Evolutionary conservation across 2,329 filamentous ascomycete genomes (phyloP).

Genomic region (Hypoxylon sp.): DNA sequence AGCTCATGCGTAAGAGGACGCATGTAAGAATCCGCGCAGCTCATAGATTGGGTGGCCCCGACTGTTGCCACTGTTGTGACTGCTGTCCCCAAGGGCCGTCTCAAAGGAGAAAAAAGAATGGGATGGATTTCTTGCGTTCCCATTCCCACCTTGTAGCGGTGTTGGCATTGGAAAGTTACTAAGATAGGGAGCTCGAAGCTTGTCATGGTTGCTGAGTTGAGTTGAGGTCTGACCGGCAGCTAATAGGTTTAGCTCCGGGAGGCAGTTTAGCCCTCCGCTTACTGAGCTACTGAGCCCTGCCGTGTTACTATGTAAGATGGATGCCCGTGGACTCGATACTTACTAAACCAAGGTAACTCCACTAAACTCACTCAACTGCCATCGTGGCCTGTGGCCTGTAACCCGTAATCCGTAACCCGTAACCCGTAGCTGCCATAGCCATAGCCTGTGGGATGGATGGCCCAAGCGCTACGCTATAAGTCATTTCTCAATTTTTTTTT

Average conservation of each 20-base stretch:
- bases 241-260: conserved; percentile 1
- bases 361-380: not conserved
- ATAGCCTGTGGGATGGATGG: conserved; percentile 5
- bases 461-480: conserved; percentile 26
- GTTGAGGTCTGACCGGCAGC: not conserved
- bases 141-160: conserved; percentile 1
- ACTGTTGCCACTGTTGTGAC: not conserved
- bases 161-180: not conserved
- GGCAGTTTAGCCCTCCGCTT: not conserved
- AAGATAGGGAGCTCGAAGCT: not conserved
- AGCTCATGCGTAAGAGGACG: conserved; percentile 3
- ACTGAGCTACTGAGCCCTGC: conserved; percentile 6
- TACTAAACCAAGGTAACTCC: too few species aligned
- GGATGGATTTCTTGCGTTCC: not conserved
- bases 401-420: too few species aligned
- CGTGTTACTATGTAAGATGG: not conserved
- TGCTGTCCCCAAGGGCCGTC: not conserved
- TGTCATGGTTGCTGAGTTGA: not conserved
- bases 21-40: conserved; percentile 7
- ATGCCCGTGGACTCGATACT: not conserved
- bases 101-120: not conserved
- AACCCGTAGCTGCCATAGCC: too few species aligned
- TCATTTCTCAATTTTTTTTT: conserved; percentile 8
- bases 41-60: not conserved
- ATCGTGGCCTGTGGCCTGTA: not conserved